Percentiles rank a stretch among this genome's conserved stretches.
phyloP scores from a whole-genome alignment of 169 alveolate species.

The Plasmodium reichenowi region DNA sequence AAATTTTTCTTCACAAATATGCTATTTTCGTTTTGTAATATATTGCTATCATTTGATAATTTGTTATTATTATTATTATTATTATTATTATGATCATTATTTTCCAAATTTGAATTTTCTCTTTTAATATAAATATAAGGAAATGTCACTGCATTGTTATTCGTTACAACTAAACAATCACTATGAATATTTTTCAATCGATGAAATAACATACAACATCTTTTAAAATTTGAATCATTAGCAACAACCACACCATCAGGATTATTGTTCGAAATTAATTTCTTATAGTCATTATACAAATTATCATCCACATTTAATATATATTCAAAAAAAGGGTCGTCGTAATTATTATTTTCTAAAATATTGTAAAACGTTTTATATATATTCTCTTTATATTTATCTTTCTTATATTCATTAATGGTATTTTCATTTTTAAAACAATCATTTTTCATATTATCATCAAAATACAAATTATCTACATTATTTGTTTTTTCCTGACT shows the following conservation, averaged over 20 bases:
- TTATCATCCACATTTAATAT: slow-evolving; percentile 62
- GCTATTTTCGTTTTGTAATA: too few relatives aligned
- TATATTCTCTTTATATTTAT: background rate
- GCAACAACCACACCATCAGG: slow-evolving; percentile 76
- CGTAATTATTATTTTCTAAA: slow-evolving; percentile 48
- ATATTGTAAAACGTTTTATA: slow-evolving; percentile 19
- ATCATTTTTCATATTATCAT: background rate
- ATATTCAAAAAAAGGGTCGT: slow-evolving; percentile 48
- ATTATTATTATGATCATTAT: background rate
- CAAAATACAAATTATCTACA: background rate
- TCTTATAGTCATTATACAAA: slow-evolving; percentile 47
- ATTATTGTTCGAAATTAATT: slow-evolving; percentile 69
- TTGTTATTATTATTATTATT: too few relatives aligned
- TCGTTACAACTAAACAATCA: slow-evolving; percentile 70
- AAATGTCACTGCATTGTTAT: slow-evolving; percentile 62
- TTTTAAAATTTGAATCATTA: slow-evolving; percentile 68
- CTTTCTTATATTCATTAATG: background rate
- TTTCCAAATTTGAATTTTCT: slow-evolving; percentile 25
- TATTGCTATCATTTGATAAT: too few relatives aligned
- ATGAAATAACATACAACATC: slow-evolving; percentile 77
- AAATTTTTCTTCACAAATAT: slow-evolving; percentile 80
- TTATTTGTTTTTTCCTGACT: background rate
- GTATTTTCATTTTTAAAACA: background rate
- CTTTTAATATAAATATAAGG: slow-evolving; percentile 63
- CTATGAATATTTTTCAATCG: slow-evolving; percentile 76